Base-by-base conservation (phyloP, 208 protist species). In the Blastocrithidia nonstop region DNA sequence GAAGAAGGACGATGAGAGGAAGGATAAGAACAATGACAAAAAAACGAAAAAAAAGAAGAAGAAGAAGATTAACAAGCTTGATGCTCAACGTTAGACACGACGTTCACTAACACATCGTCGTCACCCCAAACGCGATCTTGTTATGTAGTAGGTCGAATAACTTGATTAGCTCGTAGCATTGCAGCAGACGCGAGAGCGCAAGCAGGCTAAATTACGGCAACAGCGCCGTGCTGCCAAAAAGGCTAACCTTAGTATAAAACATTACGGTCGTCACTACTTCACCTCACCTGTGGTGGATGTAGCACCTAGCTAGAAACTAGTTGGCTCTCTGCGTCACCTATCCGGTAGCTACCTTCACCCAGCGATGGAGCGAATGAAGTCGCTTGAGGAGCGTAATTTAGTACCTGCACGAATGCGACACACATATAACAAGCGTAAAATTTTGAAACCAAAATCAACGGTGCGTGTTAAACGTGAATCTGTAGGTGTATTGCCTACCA, bases 361-460 rank as follows among this genome's bases (percentile, higher is more conserved):
- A 1, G 66, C 57, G 3, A 42, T 82, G 40, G 83, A 92, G 8
- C 71, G 83, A 31, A 88, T 92, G 72, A 92, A 92, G 57, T 92
- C 83, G 7, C 50, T 92, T 9, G 83, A 92, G 66, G 83, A 92
- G 61, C 78, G 83, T 50, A 92, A 92, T 54, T 59, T 92, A 24
- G 61, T 92, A 25, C 83, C 78, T 0, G 78, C 83, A 1, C 74
- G 83, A 41, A 86, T 88, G 83, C 71, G 70, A 21, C 83, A 88
- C 49, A 74, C 54, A 33, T 92, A 80, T 63, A 88, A 92, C 61
- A 88, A 88, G 57, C 64, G 75, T 29, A 85, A 80, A 69, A 63
- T 86, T 15, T 65, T 92, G 42, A 92, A 88, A 52, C 78, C 83
- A 16, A 88, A 86, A 71, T 78, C 76, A 11, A 68, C 88, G 65